Base-by-base conservation (phyloP, 805 yeast species). In the Ogataea populi-albae region DNA sequence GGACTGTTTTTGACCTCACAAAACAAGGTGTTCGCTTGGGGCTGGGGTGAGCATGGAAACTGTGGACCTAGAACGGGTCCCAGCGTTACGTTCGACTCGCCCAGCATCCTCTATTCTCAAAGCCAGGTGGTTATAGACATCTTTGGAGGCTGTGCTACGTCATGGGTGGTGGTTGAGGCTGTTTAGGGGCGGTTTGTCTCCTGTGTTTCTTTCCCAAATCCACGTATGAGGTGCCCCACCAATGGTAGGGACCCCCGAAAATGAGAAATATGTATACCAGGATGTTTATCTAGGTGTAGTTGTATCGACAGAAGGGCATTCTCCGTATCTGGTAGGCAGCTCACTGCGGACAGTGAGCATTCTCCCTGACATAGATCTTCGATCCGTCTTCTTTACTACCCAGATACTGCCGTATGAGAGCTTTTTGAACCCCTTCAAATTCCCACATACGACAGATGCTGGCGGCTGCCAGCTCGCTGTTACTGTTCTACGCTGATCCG, bases 31-130 rank as follows among this genome's bases (percentile, higher is more conserved):
- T 64, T 53, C 36, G 72, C 89, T 2, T 93, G 98, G 98, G 98
- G 98, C 1, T 91, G 98, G 98, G 97, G 96, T 10, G 98, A 93
- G 53, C 98, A 91, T 59, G 98, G 98, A 0, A 91, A 91, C 55
- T 91, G 98, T 61, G 95, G 96, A 0, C 32, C 37, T 1, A 54
- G 57, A 24, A 20, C 16, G 30, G 34, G 31, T 14, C 57, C 38
- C 23, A 61, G 34, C 31, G 72, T 63, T 30, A 64, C 68, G 3
- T 68, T 59, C 40, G 61, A 57, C 40, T 51, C 59, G 27, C 45
- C 69, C 15, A 71, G 71, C 36, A 37, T 34, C 6, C 23, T 71
- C 3, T 64, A 66, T 45, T 32, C 14, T 20, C 30, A 12, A 27
- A 23, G 7, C 21, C 52, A 47, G 15, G 25, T 25, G 15, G 64